Percentiles rank a stretch among this genome's conserved stretches.
These are phyloP conservation scores for Barnettozyma californica DNA, from an alignment of 805 yeast species.

Conservation along the genomic window DNA sequence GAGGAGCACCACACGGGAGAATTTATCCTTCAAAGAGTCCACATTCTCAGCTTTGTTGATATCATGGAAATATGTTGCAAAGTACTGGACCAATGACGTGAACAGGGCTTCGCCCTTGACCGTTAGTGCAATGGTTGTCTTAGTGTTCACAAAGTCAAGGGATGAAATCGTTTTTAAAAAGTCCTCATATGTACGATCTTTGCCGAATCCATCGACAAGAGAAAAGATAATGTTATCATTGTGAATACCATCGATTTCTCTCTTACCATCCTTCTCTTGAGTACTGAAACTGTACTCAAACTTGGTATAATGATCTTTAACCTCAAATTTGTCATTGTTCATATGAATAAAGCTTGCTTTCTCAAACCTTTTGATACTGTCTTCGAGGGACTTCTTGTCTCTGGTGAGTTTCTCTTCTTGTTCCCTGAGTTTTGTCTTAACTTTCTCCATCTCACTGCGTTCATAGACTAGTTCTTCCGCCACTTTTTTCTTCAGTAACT, in stretches of 20 bases:
- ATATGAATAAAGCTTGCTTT: constrained; percentile 4
- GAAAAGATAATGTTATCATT: constrained; percentile 17
- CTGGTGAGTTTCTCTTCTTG: neutral
- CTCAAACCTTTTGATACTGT: neutral
- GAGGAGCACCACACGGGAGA: constrained; percentile 20
- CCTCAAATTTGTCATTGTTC: neutral
- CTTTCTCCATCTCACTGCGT: constrained; percentile 8
- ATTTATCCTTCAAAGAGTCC: constrained; percentile 11
- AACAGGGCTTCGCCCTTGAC: constrained; percentile 10
- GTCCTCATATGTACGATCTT: constrained; percentile 9
- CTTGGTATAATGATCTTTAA: constrained; percentile 6
- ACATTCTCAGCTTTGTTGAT: neutral
- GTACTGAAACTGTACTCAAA: constrained; percentile 10
- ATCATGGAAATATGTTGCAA: constrained; percentile 4
- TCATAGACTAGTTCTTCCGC: constrained; percentile 9
- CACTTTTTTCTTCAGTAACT: constrained; percentile 4
- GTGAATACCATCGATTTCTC: constrained; percentile 5
- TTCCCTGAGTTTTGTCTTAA: neutral
- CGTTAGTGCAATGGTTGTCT: constrained; percentile 16
- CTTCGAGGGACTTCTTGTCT: neutral
- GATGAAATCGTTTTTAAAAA: constrained; percentile 11
- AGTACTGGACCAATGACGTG: constrained; percentile 7
- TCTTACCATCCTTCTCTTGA: neutral
- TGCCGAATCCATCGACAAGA: constrained; percentile 11
- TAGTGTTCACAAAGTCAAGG: constrained; percentile 7